Base-by-base conservation (phyloP, 208 protist species). In the Wallacemonas rigidus region DNA sequence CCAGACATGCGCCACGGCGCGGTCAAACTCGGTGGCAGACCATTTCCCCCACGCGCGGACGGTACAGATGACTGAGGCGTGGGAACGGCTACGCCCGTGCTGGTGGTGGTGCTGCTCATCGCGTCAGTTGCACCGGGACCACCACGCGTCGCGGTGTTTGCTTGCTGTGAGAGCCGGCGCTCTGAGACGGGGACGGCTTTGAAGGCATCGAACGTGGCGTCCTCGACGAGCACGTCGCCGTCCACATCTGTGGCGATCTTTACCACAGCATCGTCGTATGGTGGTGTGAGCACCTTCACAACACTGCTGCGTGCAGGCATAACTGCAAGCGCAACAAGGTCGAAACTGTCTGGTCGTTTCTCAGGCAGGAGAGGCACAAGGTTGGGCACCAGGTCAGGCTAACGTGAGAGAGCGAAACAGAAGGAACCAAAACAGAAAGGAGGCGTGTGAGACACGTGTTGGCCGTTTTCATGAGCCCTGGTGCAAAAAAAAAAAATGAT, bases 171-270 rank as follows among this genome's bases (percentile, higher is more conserved):
- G 38, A n/a, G 8, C 3, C 60, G 60, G 14, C 60, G 60, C 43
- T 65, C 60, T 4, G 60, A 53, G 1, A 51, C 60, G 17, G 60
- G 60, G 15, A 77, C 76, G n/a, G 77, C 72, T 17, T 82, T 77
- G 51, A 77, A 77, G 38, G 63, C 51, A 39, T 76, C 69, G 38
- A 77, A 77, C 61, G 68, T 45, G n/a, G 7, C 51, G 48, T 72
- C 39, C 2, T 69, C 47, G 1, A 70, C 44, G 54, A 48, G 1
- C 15, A 17, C 9, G 8, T 57, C 2, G 35, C n/a, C 40, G 11
- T 45, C 26, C 47, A 1, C 9, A 1, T 41, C 15, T 6, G 55
- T 40, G 45, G 40, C 72, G 48, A 63, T 15, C 15, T 9, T 4
- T 6, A 41, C 35, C 8, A 62, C 40, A 15, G 60, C 60, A 35